Evolutionary conservation across 495 filamentous ascomycete genomes (phyloP).

Genomic region (Xylaria palmicola): DNA sequence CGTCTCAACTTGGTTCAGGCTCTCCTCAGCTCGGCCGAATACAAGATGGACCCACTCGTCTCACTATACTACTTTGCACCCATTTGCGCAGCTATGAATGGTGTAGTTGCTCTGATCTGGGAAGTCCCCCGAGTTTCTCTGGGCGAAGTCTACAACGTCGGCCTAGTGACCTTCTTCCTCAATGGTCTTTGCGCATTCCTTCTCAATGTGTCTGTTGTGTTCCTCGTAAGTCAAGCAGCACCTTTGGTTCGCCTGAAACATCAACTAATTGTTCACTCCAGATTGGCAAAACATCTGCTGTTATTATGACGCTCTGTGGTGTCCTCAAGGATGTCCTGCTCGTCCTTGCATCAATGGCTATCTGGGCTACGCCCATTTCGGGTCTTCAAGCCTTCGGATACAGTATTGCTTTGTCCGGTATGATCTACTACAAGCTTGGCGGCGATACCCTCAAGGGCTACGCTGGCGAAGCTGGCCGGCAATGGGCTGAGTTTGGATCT

Average conservation of each 20-base stretch:
- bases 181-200: constrained; percentile 85
- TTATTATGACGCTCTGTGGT: constrained; percentile 95
- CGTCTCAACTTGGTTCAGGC: constrained; percentile 90
- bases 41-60: constrained; percentile 96
- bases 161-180: constrained; percentile 68
- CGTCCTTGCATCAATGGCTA: constrained; percentile 81
- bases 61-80: constrained; percentile 97
- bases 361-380: constrained; percentile 83
- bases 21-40: constrained; percentile 83
- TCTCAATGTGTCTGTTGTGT: constrained; percentile 90
- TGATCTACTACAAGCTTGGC: constrained; percentile 97
- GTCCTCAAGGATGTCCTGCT: constrained; percentile 98
- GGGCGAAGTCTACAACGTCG: constrained; percentile 71
- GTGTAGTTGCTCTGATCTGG: constrained; percentile 70
- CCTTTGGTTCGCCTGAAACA: background rate
- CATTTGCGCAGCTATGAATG: constrained; percentile 88
- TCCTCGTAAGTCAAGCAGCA: constrained; percentile 65
- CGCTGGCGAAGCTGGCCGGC: constrained; percentile 62
- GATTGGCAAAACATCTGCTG: constrained; percentile 96
- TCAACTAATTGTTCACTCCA: constrained; percentile 40
- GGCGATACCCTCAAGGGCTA: constrained; percentile 79
- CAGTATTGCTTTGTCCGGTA: constrained; percentile 81
- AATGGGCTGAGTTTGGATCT: constrained; percentile 85
- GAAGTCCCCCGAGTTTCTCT: constrained; percentile 72
- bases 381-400: constrained; percentile 92